A percentile compares a stretch with the other conserved stretches of the same genome.
Evolutionary conservation across 805 yeast species (phyloP).

Genomic region (Torulaspora microellipsoides): DNA sequence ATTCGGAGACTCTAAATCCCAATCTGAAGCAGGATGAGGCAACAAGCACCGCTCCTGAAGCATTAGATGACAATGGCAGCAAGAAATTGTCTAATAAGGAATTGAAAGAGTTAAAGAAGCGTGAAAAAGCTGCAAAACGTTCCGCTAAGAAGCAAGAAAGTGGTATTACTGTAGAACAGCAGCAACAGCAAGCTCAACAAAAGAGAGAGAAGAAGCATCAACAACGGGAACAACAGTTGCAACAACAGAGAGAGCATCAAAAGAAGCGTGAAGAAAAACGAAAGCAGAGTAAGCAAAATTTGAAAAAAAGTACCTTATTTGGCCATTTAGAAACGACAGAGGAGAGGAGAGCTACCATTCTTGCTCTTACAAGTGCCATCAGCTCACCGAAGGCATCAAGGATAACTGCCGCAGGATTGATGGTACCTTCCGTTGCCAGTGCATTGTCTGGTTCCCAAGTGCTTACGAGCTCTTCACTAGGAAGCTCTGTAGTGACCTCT

Average conservation of each 20-base stretch:
- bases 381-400: slow-evolving; percentile 31
- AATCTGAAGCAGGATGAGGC: background rate
- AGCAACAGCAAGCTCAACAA: slow-evolving; percentile 37
- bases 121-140: slow-evolving; percentile 87
- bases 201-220: slow-evolving; percentile 42
- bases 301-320: slow-evolving; percentile 59
- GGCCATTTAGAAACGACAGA: slow-evolving; percentile 78
- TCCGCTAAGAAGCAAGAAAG: slow-evolving; percentile 77
- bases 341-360: slow-evolving; percentile 50
- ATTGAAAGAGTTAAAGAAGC: slow-evolving; percentile 80
- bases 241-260: slow-evolving; percentile 49
- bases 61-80: slow-evolving; percentile 14
- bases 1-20: background rate
- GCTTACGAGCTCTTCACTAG: slow-evolving; percentile 20
- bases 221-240: slow-evolving; percentile 42
- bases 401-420: slow-evolving; percentile 35
- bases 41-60: slow-evolving; percentile 1
- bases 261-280: slow-evolving; percentile 49
- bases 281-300: slow-evolving; percentile 42
- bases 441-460: slow-evolving; percentile 24
- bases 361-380: slow-evolving; percentile 34
- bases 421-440: slow-evolving; percentile 32
- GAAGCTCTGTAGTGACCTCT: slow-evolving; percentile 4
- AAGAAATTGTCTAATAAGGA: slow-evolving; percentile 64
- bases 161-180: slow-evolving; percentile 46